phyloP scores from a whole-genome alignment of 139 green algal genomes.

The Pleodorina starrii region DNA sequence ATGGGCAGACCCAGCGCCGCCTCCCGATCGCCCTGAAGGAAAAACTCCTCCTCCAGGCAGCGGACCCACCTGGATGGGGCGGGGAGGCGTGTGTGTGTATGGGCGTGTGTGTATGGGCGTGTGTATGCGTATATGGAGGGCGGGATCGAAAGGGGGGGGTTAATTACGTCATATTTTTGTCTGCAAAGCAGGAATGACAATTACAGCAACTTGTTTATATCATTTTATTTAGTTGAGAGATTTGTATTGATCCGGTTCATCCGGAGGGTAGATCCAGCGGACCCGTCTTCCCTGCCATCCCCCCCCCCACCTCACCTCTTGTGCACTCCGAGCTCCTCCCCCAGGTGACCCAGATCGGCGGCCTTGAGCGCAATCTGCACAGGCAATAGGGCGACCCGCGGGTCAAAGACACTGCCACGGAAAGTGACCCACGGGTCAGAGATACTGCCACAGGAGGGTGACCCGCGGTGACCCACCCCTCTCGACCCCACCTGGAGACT shows the following conservation, averaged over 20 bases:
- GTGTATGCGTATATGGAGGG: not conserved
- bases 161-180: not conserved
- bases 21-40: constrained; percentile 69
- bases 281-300: too few relatives aligned
- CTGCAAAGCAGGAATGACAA: too few relatives aligned
- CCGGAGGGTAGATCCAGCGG: too few relatives aligned
- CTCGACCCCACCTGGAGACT: constrained; percentile 13
- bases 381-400: not conserved
- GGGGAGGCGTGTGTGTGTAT: not conserved
- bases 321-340: constrained; percentile 22
- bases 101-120: not conserved
- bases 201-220: too few relatives aligned
- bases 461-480: not conserved
- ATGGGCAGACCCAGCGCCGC: constrained; percentile 44
- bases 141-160: not conserved
- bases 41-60: constrained; percentile 47
- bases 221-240: too few relatives aligned
- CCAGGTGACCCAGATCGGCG: constrained; percentile 29
- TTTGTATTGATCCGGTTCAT: too few relatives aligned
- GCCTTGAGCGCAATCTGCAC: constrained; percentile 24
- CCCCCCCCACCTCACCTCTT: not conserved
- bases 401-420: not conserved
- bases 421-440: not conserved
- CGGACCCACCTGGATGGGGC: constrained; percentile 44
- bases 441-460: too few relatives aligned